phyloP scores from a whole-genome alignment of 1,284 basidiomycete genomes.

The Rhodotorula glutinis region DNA sequence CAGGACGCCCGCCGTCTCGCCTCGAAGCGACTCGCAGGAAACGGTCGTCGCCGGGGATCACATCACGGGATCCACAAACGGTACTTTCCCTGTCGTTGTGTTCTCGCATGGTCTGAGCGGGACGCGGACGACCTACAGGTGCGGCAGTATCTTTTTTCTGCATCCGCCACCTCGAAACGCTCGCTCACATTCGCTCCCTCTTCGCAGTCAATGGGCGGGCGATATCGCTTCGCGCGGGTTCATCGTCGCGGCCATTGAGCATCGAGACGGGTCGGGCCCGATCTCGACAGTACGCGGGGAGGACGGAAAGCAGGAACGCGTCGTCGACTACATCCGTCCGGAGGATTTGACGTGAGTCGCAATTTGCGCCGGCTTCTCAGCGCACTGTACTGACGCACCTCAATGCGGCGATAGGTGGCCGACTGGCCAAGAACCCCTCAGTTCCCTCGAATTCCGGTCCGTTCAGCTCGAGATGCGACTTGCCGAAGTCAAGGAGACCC shows the following conservation, averaged over 20 bases:
- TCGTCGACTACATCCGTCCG: slow-evolving; percentile 52
- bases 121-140: slow-evolving; percentile 61
- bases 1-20: too few relatives aligned
- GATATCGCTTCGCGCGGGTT: slow-evolving; percentile 68
- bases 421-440: slow-evolving; percentile 44
- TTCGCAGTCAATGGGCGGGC: slow-evolving; percentile 62
- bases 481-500: slow-evolving; percentile 50
- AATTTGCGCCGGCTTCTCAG: too few relatives aligned
- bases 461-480: slow-evolving; percentile 52
- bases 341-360: slow-evolving; percentile 44
- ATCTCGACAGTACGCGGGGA: slow-evolving; percentile 45
- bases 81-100: slow-evolving; percentile 59
- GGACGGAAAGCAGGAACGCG: slow-evolving; percentile 16
- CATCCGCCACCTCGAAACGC: background rate
- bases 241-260: slow-evolving; percentile 72
- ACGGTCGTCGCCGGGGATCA: slow-evolving; percentile 7
- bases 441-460: slow-evolving; percentile 47
- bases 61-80: background rate
- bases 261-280: slow-evolving; percentile 69
- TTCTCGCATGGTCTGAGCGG: slow-evolving; percentile 81
- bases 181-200: background rate
- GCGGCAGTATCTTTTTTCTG: background rate
- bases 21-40: background rate
- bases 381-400: too few relatives aligned
- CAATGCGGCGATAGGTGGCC: slow-evolving; percentile 27